Percentiles rank a stretch among this genome's conserved stretches.
phyloP scores from a whole-genome alignment of 176 grass and related monocot species.

The Rhynchospora tenuis region DNA sequence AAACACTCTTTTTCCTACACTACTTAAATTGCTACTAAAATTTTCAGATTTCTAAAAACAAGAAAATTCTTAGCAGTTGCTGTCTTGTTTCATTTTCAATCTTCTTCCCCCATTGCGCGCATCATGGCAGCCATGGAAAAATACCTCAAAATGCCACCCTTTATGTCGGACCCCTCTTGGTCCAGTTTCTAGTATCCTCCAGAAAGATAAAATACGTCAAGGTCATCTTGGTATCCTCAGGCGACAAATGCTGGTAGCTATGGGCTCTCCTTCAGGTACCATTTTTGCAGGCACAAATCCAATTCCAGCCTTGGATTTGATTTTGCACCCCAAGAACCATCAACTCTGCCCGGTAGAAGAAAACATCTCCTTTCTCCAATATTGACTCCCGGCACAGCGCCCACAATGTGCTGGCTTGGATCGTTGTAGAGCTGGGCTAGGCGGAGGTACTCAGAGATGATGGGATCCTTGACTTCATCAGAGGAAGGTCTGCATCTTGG shows the following conservation, averaged over 20 bases:
- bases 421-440: slow-evolving; percentile 35
- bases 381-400: slow-evolving; percentile 53
- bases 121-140: no score
- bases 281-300: slow-evolving; percentile 44
- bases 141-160: no score
- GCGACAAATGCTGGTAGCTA: slow-evolving; percentile 91
- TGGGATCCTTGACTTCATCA: slow-evolving; percentile 15
- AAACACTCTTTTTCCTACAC: no score
- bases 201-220: slow-evolving; percentile 24
- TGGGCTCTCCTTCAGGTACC: slow-evolving; percentile 46
- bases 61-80: no score
- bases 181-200: no score
- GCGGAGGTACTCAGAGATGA: slow-evolving; percentile 17
- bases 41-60: no score
- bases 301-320: slow-evolving; percentile 73
- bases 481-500: slow-evolving; percentile 10
- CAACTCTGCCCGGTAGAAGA: slow-evolving; percentile 88
- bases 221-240: slow-evolving; percentile 83
- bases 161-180: no score
- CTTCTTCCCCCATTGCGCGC: no score
- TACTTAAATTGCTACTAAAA: no score
- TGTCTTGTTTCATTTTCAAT: no score
- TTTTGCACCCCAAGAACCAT: slow-evolving; percentile 72
- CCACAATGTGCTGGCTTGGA: slow-evolving; percentile 43
- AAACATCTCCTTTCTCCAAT: slow-evolving; percentile 77